phyloP scores from a whole-genome alignment of 768 basidiomycete species.

The Mycena albidolilacea region DNA sequence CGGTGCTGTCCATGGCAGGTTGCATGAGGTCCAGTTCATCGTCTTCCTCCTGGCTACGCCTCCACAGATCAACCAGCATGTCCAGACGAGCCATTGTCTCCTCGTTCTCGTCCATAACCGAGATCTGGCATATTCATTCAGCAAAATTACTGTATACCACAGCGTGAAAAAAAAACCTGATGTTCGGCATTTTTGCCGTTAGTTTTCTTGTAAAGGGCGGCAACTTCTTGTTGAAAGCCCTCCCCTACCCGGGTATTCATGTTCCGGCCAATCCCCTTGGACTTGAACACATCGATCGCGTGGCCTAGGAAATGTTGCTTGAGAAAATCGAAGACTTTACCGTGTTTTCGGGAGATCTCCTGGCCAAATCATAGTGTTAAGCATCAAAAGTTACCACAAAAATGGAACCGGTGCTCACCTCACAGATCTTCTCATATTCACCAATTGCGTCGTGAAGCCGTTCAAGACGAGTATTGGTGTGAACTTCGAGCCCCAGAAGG shows the following conservation, averaged over 20 bases:
- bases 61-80: too few species aligned
- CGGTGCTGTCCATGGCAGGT: too few species aligned
- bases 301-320: conserved; percentile 49
- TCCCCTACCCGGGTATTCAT: conserved; percentile 48
- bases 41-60: too few species aligned
- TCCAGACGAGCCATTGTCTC: too few species aligned
- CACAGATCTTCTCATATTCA: neutral
- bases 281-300: conserved; percentile 32
- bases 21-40: too few species aligned
- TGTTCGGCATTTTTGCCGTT: conserved; percentile 48
- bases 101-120: conserved; percentile 45
- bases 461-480: conserved; percentile 41
- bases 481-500: conserved; percentile 44
- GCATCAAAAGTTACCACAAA: conserved; percentile 34
- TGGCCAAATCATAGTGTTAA: neutral
- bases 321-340: conserved; percentile 47
- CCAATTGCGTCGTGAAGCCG: conserved; percentile 28
- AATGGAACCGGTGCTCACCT: too few species aligned
- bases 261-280: conserved; percentile 48
- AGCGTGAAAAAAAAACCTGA: conserved; percentile 43
- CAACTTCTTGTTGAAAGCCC: conserved; percentile 42
- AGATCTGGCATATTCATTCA: conserved; percentile 37
- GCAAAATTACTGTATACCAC: neutral
- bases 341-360: conserved; percentile 28
- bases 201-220: conserved; percentile 47